Conservation (phyloP, 2,329 filamentous ascomycete genomes). For the Pezicula rhizophila region DNA sequence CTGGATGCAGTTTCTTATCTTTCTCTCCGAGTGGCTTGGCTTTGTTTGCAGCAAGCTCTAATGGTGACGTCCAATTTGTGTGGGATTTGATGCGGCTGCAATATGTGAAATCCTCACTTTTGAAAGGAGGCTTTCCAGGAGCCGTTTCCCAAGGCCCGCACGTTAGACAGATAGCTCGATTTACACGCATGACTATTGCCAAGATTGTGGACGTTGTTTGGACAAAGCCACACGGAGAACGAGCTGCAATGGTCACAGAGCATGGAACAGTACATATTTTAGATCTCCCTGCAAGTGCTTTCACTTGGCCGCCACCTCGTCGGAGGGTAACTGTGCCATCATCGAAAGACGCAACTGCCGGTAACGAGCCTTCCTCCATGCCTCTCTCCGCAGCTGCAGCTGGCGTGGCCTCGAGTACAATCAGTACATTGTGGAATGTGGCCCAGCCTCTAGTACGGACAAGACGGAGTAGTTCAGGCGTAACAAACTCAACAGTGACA, state of each 20-base stretch:
- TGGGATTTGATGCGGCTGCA: constrained; percentile 72
- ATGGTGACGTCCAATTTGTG: constrained; percentile 76
- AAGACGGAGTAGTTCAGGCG: constrained; percentile 25
- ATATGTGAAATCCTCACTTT: constrained; percentile 53
- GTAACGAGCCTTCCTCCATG: constrained; percentile 37
- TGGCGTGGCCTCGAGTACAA: constrained; percentile 26
- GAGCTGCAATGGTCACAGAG: constrained; percentile 83
- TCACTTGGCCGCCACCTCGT: constrained; percentile 77
- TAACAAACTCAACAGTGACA: constrained; percentile 21
- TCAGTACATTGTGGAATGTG: constrained; percentile 26
- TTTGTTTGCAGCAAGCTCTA: constrained; percentile 73
- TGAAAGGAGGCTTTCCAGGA: constrained; percentile 45
- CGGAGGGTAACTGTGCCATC: constrained; percentile 26
- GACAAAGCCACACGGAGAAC: constrained; percentile 75
- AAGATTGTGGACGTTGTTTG: constrained; percentile 87
- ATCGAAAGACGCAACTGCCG: constrained; percentile 10
- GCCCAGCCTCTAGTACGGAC: constrained; percentile 26
- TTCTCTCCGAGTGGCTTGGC: constrained; percentile 69
- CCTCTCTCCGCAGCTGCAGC: constrained; percentile 39
- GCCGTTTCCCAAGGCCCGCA: constrained; percentile 38
- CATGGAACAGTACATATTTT: constrained; percentile 93
- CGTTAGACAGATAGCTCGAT: constrained; percentile 81
- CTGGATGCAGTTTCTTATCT: constrained; percentile 76
- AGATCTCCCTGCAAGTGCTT: constrained; percentile 75
- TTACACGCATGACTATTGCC: constrained; percentile 85